Evolutionary conservation across 441 rosid species (phyloP), one percentile per base, ranked within the genome.

Genomic region (Eutrema salsugineum): DNA sequence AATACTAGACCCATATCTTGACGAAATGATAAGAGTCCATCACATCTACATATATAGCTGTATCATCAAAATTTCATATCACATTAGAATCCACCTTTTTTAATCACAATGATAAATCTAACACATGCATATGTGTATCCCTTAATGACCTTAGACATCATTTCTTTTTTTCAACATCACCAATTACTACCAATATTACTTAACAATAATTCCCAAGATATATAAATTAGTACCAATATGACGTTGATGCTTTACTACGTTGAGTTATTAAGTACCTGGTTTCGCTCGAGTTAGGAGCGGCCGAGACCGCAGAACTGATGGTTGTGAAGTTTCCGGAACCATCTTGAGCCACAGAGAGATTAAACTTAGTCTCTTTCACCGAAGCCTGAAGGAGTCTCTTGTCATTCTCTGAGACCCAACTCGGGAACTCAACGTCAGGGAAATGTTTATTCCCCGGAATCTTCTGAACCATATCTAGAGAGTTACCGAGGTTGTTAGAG

Each of bases 301-400:
- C 84, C 0, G 80, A 86, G 40, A 88, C 83, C 33, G 93, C 93
- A 1, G 48, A 86, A n/a, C 27, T 60, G 35, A 86, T 72, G 48
- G 77, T 88, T 20, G 71, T 79, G 79, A 76, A 86, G 66, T 58
- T 20, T 62, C 86, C 89, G 15, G 83, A 74, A 43, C 89, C 89
- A 51, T 86, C 91, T 46, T 75, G 49, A 5, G 93, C 86, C 50
- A 88, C 93, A 2, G 63, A 39, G 49, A 88, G 76, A 68, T 88
- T 69, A 46, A 80, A 80, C 19, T 67, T 65, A 15, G 67, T 81
- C 8, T 27, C 39, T 48, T 70, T 55, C 35, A 73, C 76, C 3
- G 83, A 24, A 38, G 73, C 57, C 42, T 81, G 81, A 24, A 84
- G 24, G 63, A 85, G 51, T 28, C 51, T 81, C 64, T 84, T 70